Evolutionary conservation across 2,329 filamentous ascomycete species (phyloP).

Genomic region (Didymella keratinophila): DNA sequence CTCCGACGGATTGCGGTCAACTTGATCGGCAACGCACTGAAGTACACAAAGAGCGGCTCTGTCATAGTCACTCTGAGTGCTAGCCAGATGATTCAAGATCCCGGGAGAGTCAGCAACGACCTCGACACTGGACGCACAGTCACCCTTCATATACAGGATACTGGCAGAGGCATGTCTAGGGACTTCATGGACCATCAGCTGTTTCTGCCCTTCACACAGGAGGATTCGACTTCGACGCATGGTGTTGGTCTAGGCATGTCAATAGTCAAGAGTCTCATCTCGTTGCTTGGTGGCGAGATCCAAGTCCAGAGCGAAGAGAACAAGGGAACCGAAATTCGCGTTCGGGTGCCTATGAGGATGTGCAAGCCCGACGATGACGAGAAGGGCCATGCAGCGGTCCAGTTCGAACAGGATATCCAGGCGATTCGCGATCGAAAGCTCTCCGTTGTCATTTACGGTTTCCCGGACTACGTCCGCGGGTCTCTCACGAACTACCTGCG

Average conservation of each 20-base stretch:
- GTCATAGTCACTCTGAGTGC: slow-evolving; percentile 5
- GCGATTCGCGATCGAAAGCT: slow-evolving; percentile 8
- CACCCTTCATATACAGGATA: slow-evolving; percentile 39
- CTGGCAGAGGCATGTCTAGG: slow-evolving; percentile 31
- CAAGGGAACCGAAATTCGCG: slow-evolving; percentile 9
- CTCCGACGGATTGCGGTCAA: slow-evolving; percentile 30
- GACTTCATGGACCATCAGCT: slow-evolving; percentile 29
- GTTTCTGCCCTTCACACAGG: slow-evolving; percentile 33
- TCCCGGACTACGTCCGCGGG: slow-evolving; percentile 9
- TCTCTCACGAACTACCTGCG: slow-evolving; percentile 16
- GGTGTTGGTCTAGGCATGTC: slow-evolving; percentile 34
- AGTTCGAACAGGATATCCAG: slow-evolving; percentile 1
- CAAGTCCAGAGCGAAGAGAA: slow-evolving; percentile 18
- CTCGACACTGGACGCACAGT: background rate
- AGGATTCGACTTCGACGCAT: slow-evolving; percentile 23
- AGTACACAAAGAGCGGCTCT: slow-evolving; percentile 28
- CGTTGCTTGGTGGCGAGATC: slow-evolving; percentile 27
- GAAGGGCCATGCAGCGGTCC: background rate
- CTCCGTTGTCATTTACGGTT: slow-evolving; percentile 16
- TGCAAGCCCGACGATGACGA: background rate
- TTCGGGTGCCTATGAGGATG: slow-evolving; percentile 9
- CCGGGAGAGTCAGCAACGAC: slow-evolving; percentile 4
- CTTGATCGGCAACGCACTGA: slow-evolving; percentile 34
- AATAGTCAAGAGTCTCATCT: slow-evolving; percentile 31
- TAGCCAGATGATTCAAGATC: background rate